A percentile compares a stretch with the other conserved stretches of the same genome.
Evolutionary conservation across 2,329 filamentous ascomycete species (phyloP).

Genomic region (Remersonia thermophila): DNA sequence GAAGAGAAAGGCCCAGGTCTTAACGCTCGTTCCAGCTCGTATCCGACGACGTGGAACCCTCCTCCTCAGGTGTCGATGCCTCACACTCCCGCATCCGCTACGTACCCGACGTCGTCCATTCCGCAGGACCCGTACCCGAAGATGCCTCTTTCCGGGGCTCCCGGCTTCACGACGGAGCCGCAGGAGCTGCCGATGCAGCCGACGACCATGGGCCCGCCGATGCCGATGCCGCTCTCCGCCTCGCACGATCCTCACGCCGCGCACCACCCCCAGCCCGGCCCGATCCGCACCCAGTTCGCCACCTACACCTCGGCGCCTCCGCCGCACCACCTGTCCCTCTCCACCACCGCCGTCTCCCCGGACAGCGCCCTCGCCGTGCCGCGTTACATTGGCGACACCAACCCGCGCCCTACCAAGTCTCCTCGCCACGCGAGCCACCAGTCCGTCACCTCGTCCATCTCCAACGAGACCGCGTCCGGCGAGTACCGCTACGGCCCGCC

Average conservation of each 20-base stretch:
- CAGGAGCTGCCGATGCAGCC: slow-evolving; percentile 42
- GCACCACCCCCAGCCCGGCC: slow-evolving; percentile 22
- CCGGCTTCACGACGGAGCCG: slow-evolving; percentile 37
- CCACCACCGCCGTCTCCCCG: slow-evolving; percentile 22
- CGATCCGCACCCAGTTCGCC: slow-evolving; percentile 42
- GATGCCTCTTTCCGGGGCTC: slow-evolving; percentile 35
- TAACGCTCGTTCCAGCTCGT: slow-evolving; percentile 34
- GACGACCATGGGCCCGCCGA: slow-evolving; percentile 37
- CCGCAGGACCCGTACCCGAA: slow-evolving; percentile 41
- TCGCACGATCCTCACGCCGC: slow-evolving; percentile 37
- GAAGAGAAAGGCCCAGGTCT: slow-evolving; percentile 12
- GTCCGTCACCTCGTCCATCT: slow-evolving; percentile 37
- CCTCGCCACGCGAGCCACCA: slow-evolving; percentile 42
- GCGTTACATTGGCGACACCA: slow-evolving; percentile 41
- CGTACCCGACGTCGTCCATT: slow-evolving; percentile 41
- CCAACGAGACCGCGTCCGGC: slow-evolving; percentile 35
- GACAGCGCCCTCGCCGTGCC: slow-evolving; percentile 41
- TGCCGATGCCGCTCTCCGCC: slow-evolving; percentile 39
- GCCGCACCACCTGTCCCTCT: slow-evolving; percentile 30
- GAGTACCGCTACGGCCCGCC: slow-evolving; percentile 47
- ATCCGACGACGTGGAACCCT: slow-evolving; percentile 43
- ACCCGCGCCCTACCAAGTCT: slow-evolving; percentile 43
- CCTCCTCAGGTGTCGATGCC: slow-evolving; percentile 32
- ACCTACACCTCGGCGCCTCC: slow-evolving; percentile 38
- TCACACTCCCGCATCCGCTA: slow-evolving; percentile 35